Base-by-base conservation (phyloP, 306 rosid species). In the Cucurbita maxima region DNA sequence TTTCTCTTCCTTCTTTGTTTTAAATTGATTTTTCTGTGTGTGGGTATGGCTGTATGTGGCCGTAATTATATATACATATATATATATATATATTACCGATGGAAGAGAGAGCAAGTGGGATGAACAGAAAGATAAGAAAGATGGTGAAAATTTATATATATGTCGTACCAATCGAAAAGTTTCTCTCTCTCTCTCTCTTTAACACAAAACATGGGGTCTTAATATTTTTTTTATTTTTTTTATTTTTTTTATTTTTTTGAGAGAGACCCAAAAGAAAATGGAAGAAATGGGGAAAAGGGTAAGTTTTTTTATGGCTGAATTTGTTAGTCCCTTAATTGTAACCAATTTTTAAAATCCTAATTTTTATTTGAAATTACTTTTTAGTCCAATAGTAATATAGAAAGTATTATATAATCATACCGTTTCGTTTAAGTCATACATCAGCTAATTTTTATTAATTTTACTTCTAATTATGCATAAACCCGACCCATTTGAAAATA, bases 201-300 rank as follows among this genome's bases (percentile, higher is more conserved):
- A 37, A 5, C 44, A 5, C 44, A 13, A 25, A 10, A 22, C 30
- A 58, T 22, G 9, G 44, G 66, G 66, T 25, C 43, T 59, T 3
- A 7, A 34, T 4, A 3, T 3, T 20, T 6, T 8, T 18, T 20
- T 20, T 54, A 3, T 58, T 20, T 55, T 8, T 18, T 1, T 18
- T 20, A n/a, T n/a, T n/a, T n/a, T n/a, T n/a, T n/a, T n/a, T n/a
- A n/a, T n/a, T n/a, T 2, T 50, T 50, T 50, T 50, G 51, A 59
- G 36, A 60, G 69, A 75, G 11, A 58, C 48, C 25, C 34, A 14
- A 67, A 40, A 58, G 56, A 54, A n/a, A 52, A 52, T 16, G 57
- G 20, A 84, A 84, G 86, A 84, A 50, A 83, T 86, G 84, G 77
- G 90, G 87, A 85, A 52, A 52, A 52, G 57, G 57, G 20, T 52